Evolutionary conservation across 176 grass and related monocot genomes (phyloP), one percentile per base, ranked within the genome.

Genomic region (Musa beccarii): DNA sequence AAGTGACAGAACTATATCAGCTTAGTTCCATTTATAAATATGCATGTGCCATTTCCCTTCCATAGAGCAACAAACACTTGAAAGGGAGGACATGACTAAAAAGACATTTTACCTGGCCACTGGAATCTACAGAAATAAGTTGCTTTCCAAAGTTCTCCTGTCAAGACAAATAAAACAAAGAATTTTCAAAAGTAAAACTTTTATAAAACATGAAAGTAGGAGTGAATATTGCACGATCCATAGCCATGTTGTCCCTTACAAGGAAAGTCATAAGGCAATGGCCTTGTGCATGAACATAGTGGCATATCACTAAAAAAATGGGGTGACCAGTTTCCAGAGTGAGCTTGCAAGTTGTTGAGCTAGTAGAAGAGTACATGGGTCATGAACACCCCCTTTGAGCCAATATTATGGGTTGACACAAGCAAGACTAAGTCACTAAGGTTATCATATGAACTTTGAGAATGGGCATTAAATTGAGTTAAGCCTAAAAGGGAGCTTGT

Each of bases 101-200:
- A 15, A 72, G 34, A 43, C 4, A 43, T 43, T 23, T 78, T 83
- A 89, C 90, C 82, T 92, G 87, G 54, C 82, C 56, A 83, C 79
- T 81, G 78, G 71, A 92, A 8, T 92, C 84, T 67, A 92, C 79
- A 54, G 81, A 71, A 52, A 89, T 84, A 75, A 89, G 59, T 72
- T 89, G 87, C 74, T 89, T 89, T 13, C 79, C 77, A 50, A 87
- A 53, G 67, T 81, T 87, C 52, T 81, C 90, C 90, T 73, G 1
- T 54, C 70, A 54, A 23, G 70, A 54, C 11, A 54, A 73, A 52
- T 16, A 53, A 13, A 52, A 19, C 12, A 11, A 14, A 23, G 7
- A 1, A 54, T 43, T 24, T 54, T 53, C 9, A 53, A 43, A 26
- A 25, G 19, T n/a, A 19, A 54, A 73, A 54, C 2, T 43, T 43